Percentiles rank a stretch among this genome's conserved stretches.
Evolutionary conservation across 306 rosid genomes (phyloP).

Genomic region (Cicer judaicum): DNA sequence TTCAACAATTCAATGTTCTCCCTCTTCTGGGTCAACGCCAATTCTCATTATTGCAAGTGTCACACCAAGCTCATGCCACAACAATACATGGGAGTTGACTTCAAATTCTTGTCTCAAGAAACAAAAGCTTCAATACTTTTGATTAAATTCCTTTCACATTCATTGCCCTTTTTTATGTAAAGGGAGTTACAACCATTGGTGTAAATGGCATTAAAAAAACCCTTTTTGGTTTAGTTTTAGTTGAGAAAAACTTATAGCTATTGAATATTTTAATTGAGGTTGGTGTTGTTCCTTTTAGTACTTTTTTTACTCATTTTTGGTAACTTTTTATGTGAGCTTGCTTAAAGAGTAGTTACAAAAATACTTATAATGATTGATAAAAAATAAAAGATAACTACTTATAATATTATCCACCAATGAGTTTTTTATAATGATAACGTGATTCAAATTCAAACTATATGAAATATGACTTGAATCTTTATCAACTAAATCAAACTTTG

Average conservation of each 20-base stretch:
- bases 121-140: constrained; percentile 56
- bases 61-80: constrained; percentile 42
- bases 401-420: too few relatives aligned
- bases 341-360: too few relatives aligned
- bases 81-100: constrained; percentile 39
- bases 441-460: too few relatives aligned
- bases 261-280: neutral
- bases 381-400: too few relatives aligned
- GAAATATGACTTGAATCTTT: too few relatives aligned
- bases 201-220: constrained; percentile 54
- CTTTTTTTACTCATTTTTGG: neutral
- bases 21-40: constrained; percentile 19
- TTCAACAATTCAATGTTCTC: neutral
- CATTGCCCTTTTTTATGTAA: neutral
- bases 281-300: neutral
- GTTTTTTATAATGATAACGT: too few relatives aligned
- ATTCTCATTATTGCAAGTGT: constrained; percentile 47
- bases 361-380: too few relatives aligned
- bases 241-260: neutral
- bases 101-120: constrained; percentile 38
- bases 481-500: too few relatives aligned
- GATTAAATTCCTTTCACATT: neutral
- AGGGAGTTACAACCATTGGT: constrained; percentile 42
- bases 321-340: too few relatives aligned
- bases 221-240: neutral